phyloP scores from a whole-genome alignment of 108 stramenopile species.

The Fistulifera pelliculosa region DNA sequence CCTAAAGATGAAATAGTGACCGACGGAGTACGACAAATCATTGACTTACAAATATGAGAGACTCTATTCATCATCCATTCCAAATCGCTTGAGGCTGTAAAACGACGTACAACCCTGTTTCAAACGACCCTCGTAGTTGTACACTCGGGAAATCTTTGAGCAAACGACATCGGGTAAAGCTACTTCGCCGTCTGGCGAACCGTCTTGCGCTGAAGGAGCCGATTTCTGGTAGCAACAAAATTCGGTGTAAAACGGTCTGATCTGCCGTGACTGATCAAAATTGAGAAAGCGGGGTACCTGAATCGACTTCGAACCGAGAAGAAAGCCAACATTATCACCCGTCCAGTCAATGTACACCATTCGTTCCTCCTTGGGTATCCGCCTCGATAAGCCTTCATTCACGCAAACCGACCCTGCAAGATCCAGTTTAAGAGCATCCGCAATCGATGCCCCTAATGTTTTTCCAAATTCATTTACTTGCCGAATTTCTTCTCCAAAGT shows the following conservation, averaged over 20 bases:
- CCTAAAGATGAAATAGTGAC: no score
- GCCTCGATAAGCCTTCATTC: conserved; percentile 31
- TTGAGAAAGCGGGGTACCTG: conserved; percentile 32
- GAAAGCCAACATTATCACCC: conserved; percentile 21
- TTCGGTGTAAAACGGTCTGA: conserved; percentile 39
- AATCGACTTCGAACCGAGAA: conserved; percentile 10
- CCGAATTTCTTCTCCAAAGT: conserved; percentile 47
- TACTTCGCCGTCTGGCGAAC: conserved; percentile 2
- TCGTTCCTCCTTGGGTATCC: conserved; percentile 32
- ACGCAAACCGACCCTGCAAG: conserved; percentile 25
- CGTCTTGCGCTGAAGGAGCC: background rate
- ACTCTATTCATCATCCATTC: conserved; percentile 1
- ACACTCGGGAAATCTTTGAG: conserved; percentile 29
- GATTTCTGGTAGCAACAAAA: conserved; percentile 27
- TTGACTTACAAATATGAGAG: no score
- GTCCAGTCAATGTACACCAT: conserved; percentile 50
- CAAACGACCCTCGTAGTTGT: conserved; percentile 35
- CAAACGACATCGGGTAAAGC: conserved; percentile 20
- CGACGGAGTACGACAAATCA: no score
- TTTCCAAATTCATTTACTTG: conserved; percentile 34
- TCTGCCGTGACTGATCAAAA: conserved; percentile 15
- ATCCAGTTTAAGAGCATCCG: conserved; percentile 3
- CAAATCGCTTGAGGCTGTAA: conserved; percentile 36
- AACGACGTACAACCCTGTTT: conserved; percentile 41
- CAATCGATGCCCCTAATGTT: conserved; percentile 18